A percentile compares a stretch with the other conserved stretches of the same genome.
These are phyloP conservation scores for Saccharomycopsis schoenii DNA, from an alignment of 805 yeast species.

Conservation along the genomic window DNA sequence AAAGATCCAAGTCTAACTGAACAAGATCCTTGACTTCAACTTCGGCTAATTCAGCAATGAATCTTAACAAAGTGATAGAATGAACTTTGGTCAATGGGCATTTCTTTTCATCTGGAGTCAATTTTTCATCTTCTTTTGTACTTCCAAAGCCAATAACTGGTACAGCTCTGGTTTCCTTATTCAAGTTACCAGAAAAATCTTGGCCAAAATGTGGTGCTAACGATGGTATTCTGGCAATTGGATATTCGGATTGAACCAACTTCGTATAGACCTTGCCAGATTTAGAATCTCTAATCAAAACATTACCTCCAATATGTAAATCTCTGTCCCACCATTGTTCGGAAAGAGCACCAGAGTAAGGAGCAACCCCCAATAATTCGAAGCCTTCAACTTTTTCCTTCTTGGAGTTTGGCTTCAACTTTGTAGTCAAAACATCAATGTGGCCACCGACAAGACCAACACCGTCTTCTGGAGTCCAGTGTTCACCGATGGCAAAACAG, in stretches of 20 bases:
- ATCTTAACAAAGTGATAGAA: constrained; percentile 56
- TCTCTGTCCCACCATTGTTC: constrained; percentile 78
- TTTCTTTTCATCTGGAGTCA: constrained; percentile 48
- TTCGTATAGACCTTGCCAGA: constrained; percentile 31
- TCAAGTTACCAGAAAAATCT: constrained; percentile 60
- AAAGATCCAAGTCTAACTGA: constrained; percentile 68
- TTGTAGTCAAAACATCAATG: constrained; percentile 59
- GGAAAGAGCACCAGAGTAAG: constrained; percentile 64
- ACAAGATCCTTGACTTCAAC: constrained; percentile 52
- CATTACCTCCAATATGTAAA: constrained; percentile 73
- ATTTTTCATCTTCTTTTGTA: constrained; percentile 27
- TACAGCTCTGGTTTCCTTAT: constrained; percentile 65
- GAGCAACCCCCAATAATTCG: constrained; percentile 73
- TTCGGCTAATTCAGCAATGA: constrained; percentile 51
- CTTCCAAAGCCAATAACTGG: constrained; percentile 61
- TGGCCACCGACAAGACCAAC: constrained; percentile 69
- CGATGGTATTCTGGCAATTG: constrained; percentile 74
- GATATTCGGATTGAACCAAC: constrained; percentile 48
- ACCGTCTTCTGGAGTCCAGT: constrained; percentile 57
- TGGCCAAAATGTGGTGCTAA: constrained; percentile 83
- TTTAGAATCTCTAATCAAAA: constrained; percentile 31
- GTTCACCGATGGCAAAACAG: constrained; percentile 60
- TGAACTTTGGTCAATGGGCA: constrained; percentile 66
- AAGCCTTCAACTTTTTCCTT: constrained; percentile 60
- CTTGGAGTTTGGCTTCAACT: constrained; percentile 62